These are phyloP conservation scores for Wickerhamomyces hampshirensis DNA, from an alignment of 805 yeast species.

Conservation along the genomic window DNA sequence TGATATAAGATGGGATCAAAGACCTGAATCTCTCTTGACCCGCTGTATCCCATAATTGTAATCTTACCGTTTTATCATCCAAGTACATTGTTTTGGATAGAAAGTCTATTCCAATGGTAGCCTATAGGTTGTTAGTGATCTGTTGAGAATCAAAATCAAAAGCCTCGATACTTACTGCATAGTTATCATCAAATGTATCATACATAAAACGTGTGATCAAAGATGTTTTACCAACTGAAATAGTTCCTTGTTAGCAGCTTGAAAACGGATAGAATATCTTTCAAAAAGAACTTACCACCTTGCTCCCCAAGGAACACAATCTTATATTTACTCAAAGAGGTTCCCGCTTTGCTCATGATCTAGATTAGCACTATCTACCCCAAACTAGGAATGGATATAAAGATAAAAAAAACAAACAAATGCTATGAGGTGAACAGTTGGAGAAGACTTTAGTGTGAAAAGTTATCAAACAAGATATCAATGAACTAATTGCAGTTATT, in stretches of 20 bases:
- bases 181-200: conserved; percentile 94
- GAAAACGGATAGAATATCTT: background rate
- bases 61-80: conserved; percentile 90
- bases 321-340: conserved; percentile 63
- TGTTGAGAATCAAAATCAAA: conserved; percentile 1
- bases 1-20: conserved; percentile 88
- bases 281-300: conserved; percentile 19
- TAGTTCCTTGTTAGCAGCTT: conserved; percentile 42
- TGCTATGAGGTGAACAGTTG: too few species aligned
- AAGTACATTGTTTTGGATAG: conserved; percentile 91
- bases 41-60: conserved; percentile 97
- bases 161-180: conserved; percentile 47
- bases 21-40: conserved; percentile 96
- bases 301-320: conserved; percentile 97
- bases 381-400: too few species aligned
- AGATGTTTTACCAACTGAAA: conserved; percentile 86
- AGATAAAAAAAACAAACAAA: too few species aligned
- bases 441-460: too few species aligned
- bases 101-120: conserved; percentile 96
- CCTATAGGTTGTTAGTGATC: conserved; percentile 34
- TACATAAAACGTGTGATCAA: conserved; percentile 97
- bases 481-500: too few species aligned
- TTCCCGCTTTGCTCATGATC: conserved; percentile 21
- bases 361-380: background rate
- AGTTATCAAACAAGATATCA: too few species aligned